Evolutionary conservation across 2,329 filamentous ascomycete genomes (phyloP).

Genomic region (Curvularia verruculosa): DNA sequence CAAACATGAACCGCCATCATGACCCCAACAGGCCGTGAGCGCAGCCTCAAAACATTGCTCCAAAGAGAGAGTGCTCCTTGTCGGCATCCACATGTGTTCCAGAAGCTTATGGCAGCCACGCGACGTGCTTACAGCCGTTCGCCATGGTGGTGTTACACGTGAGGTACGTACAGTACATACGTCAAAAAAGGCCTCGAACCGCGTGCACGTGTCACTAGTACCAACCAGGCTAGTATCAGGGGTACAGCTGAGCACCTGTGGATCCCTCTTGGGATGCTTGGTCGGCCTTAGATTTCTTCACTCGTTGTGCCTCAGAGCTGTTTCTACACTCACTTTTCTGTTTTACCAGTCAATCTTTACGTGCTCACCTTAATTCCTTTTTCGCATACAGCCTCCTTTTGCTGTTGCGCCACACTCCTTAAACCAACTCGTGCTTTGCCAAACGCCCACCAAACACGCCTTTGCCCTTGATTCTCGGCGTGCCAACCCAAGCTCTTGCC

Average conservation of each 20-base stretch:
- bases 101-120: background rate
- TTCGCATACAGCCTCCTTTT: conserved; percentile 28
- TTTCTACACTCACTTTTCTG: conserved; percentile 38
- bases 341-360: conserved; percentile 43
- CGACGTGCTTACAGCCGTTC: conserved; percentile 2
- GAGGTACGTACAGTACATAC: too few relatives aligned
- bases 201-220: conserved; percentile 13
- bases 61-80: background rate
- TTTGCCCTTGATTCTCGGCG: conserved; percentile 29
- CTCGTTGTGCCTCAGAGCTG: conserved; percentile 41
- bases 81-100: background rate
- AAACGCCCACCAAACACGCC: conserved; percentile 10
- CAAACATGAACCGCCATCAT: background rate
- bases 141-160: background rate
- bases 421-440: conserved; percentile 16
- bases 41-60: background rate
- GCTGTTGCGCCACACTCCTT: conserved; percentile 37
- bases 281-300: conserved; percentile 36
- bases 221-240: conserved; percentile 38
- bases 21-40: background rate
- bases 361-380: conserved; percentile 28
- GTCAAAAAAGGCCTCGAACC: conserved; percentile 2
- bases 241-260: conserved; percentile 26
- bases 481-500: conserved; percentile 34
- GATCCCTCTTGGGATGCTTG: conserved; percentile 37